phyloP scores from a whole-genome alignment of 768 basidiomycete species.

The Sporobolomyces pararoseus region DNA sequence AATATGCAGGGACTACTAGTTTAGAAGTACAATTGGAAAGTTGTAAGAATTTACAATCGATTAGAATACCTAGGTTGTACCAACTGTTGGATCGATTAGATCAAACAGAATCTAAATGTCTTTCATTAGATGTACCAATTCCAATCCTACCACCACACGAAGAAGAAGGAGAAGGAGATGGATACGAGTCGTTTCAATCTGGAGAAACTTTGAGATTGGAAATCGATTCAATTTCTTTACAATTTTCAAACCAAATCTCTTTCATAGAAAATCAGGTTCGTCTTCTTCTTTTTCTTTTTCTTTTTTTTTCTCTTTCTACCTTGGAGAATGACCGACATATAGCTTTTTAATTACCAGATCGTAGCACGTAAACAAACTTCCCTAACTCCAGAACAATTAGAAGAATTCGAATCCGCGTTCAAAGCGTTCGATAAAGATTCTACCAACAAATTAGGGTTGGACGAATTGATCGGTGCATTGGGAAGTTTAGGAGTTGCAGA shows the following conservation, averaged over 20 bases:
- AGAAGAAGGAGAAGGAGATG: conserved; percentile 67
- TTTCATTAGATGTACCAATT: conserved; percentile 86
- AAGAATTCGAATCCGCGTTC: conserved; percentile 96
- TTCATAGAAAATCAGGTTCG: conserved; percentile 93
- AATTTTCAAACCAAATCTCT: conserved; percentile 80
- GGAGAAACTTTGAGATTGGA: conserved; percentile 86
- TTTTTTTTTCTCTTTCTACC: background rate
- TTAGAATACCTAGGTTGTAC: conserved; percentile 65
- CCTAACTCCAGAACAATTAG: conserved; percentile 87
- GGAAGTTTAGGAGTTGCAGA: conserved; percentile 93
- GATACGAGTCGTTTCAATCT: background rate
- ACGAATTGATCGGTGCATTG: conserved; percentile 89
- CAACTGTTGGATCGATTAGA: conserved; percentile 56
- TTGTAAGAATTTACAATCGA: too few relatives aligned
- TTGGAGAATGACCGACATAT: too few relatives aligned
- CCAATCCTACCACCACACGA: conserved; percentile 73
- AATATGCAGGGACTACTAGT: conserved; percentile 60
- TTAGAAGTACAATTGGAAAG: too few relatives aligned
- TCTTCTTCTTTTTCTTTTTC: background rate
- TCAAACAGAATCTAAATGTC: conserved; percentile 69
- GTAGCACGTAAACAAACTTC: conserved; percentile 91
- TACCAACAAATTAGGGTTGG: conserved; percentile 74
- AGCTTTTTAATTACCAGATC: conserved; percentile 63
- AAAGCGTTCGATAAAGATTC: conserved; percentile 94
- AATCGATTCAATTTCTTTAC: conserved; percentile 72